Conservation (phyloP, 31 red algal species). For the Bonnemaisonia californica region DNA sequence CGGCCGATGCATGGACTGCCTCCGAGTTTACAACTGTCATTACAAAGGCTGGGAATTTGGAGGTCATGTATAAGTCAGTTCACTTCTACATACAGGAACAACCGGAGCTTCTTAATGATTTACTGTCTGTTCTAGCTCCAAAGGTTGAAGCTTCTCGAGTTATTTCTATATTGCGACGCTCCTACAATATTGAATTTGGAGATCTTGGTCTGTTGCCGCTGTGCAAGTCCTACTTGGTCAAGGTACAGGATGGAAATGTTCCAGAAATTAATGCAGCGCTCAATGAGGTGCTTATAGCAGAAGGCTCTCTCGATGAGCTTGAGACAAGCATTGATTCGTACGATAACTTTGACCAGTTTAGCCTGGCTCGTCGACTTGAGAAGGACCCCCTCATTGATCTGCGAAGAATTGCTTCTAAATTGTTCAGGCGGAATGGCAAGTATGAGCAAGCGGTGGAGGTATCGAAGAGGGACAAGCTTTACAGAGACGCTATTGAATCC, state of each 20-base stretch:
- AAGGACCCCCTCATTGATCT: constrained; percentile 78
- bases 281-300: constrained; percentile 92
- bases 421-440: constrained; percentile 89
- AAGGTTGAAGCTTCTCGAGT: constrained; percentile 86
- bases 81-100: constrained; percentile 97
- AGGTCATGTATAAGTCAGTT: constrained; percentile 96
- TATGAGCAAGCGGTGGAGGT: constrained; percentile 95
- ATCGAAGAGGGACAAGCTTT: constrained; percentile 91
- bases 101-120: constrained; percentile 82
- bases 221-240: constrained; percentile 87
- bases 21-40: constrained; percentile 74
- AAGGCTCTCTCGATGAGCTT: constrained; percentile 87
- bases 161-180: constrained; percentile 74
- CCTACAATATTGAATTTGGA: constrained; percentile 65
- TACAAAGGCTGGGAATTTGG: constrained; percentile 82
- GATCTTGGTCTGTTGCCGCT: constrained; percentile 88
- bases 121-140: constrained; percentile 85
- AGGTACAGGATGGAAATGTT: constrained; percentile 91
- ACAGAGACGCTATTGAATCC: constrained; percentile 84
- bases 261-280: constrained; percentile 95
- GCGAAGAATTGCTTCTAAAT: constrained; percentile 60
- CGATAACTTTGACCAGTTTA: constrained; percentile 97
- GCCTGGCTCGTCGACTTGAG: constrained; percentile 81
- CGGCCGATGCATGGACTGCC: constrained; percentile 80
- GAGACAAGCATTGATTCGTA: constrained; percentile 73